These are phyloP conservation scores for Coemansia sp. DNA, from an alignment of 192 early-diverging fungal species.

Conservation along the genomic window DNA sequence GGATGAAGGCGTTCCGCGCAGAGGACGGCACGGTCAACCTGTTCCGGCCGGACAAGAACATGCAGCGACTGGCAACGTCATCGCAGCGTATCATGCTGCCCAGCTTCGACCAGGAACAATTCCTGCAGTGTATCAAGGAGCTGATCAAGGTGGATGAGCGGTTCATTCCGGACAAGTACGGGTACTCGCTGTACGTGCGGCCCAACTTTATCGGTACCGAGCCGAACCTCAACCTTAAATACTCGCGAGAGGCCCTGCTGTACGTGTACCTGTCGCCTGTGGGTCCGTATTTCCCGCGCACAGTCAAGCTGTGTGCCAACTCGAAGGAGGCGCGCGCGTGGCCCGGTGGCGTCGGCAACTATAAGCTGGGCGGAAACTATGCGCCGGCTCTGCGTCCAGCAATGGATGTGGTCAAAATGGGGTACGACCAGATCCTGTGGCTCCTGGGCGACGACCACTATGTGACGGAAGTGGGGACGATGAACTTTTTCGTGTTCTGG, in stretches of 20 bases:
- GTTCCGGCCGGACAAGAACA: slow-evolving; percentile 97
- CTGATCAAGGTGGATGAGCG: slow-evolving; percentile 75
- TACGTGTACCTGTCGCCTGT: slow-evolving; percentile 93
- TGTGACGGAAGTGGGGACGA: slow-evolving; percentile 96
- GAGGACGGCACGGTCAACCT: slow-evolving; percentile 83
- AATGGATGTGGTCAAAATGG: slow-evolving; percentile 79
- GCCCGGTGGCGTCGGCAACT: slow-evolving; percentile 94
- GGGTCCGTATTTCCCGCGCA: slow-evolving; percentile 92
- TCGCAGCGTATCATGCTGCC: slow-evolving; percentile 88
- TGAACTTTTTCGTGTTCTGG: slow-evolving; percentile 95
- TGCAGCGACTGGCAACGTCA: slow-evolving; percentile 81
- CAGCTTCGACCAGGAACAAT: slow-evolving; percentile 76
- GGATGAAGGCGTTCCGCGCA: slow-evolving; percentile 91
- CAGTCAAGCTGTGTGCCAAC: slow-evolving; percentile 85
- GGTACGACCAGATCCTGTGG: slow-evolving; percentile 96
- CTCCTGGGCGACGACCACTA: slow-evolving; percentile 85
- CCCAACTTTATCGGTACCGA: slow-evolving; percentile 97
- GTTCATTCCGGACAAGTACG: slow-evolving; percentile 88
- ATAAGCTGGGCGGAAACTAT: slow-evolving; percentile 83
- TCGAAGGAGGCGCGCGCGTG: slow-evolving; percentile 86
- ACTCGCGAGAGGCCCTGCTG: slow-evolving; percentile 75
- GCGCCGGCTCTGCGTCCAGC: slow-evolving; percentile 66
- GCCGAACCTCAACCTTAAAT: slow-evolving; percentile 75
- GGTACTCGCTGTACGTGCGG: slow-evolving; percentile 93
- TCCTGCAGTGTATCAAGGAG: slow-evolving; percentile 84